Evolutionary conservation across 257 asterid species (phyloP).

Genomic region (Rhazya stricta): DNA sequence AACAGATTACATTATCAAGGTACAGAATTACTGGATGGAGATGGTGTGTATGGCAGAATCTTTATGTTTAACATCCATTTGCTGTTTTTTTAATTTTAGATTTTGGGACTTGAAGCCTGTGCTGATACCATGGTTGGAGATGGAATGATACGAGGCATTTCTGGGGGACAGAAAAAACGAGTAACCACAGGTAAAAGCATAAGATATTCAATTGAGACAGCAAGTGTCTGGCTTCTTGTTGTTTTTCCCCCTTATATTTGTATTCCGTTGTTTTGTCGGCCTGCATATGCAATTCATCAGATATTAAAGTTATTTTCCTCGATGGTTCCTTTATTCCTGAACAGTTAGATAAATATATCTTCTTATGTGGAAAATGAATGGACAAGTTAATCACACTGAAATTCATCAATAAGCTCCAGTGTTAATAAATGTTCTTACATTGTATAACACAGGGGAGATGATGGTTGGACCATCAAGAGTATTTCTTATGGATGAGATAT

Average conservation of each 20-base stretch:
- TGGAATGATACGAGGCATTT: conserved; percentile 79
- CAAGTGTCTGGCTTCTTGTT: too few species aligned
- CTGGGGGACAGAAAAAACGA: conserved; percentile 87
- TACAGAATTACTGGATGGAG: neutral
- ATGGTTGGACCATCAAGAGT: conserved; percentile 89
- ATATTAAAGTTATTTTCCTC: too few species aligned
- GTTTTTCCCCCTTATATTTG: too few species aligned
- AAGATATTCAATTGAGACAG: neutral
- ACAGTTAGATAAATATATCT: too few species aligned
- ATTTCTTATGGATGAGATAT: conserved; percentile 91
- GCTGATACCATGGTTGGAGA: conserved; percentile 88
- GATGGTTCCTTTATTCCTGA: too few species aligned
- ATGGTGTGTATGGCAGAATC: neutral
- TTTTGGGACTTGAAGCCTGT: conserved; percentile 66
- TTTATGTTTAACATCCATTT: neutral
- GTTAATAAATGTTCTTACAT: neutral
- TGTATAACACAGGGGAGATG: conserved; percentile 60
- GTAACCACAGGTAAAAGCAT: conserved; percentile 63
- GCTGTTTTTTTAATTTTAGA: neutral
- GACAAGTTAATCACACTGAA: neutral
- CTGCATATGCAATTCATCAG: too few species aligned
- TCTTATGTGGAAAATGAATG: neutral
- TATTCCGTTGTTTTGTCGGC: too few species aligned
- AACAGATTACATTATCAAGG: conserved; percentile 80
- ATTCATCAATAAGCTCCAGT: neutral